Conservation (phyloP, 129 eudicot species). For the Apium graveolens region DNA sequence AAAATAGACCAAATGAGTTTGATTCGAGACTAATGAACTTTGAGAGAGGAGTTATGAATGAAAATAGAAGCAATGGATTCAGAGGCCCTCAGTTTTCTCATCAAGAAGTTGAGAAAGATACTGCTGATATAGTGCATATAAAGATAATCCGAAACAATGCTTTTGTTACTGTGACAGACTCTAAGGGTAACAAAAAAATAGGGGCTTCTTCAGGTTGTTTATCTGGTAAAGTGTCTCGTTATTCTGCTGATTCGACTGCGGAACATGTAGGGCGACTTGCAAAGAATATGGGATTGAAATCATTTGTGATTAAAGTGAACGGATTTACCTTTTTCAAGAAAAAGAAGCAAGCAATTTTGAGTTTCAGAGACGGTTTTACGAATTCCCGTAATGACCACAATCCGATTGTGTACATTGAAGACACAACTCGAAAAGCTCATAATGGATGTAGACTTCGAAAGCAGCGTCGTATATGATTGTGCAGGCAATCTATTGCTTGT, state of each 20-base stretch:
- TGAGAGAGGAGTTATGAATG: conserved; percentile 20
- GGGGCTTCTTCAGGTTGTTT: conserved; percentile 55
- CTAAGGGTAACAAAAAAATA: conserved; percentile 60
- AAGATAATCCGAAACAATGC: conserved; percentile 63
- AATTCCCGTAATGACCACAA: conserved; percentile 43
- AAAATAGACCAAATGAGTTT: conserved; percentile 10
- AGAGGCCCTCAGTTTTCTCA: conserved; percentile 2
- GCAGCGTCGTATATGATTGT: conserved; percentile 49
- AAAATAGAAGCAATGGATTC: conserved; percentile 14
- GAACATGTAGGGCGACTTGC: conserved; percentile 38
- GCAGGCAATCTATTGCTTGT: conserved; percentile 4
- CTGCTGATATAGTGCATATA: conserved; percentile 61
- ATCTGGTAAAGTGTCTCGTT: conserved; percentile 37
- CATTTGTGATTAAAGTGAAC: conserved; percentile 50
- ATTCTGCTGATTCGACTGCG: conserved; percentile 81
- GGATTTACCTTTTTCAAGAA: conserved; percentile 69
- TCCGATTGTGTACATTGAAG: conserved; percentile 80
- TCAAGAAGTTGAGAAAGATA: conserved; percentile 33
- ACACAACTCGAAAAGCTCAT: conserved; percentile 74
- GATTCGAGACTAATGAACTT: conserved; percentile 18
- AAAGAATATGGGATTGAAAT: conserved; percentile 15
- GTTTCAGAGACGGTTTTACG: conserved; percentile 76
- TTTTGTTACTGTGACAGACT: conserved; percentile 55
- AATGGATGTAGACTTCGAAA: conserved; percentile 84
- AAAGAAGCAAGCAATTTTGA: conserved; percentile 65